Evolutionary conservation across 176 grass and related monocot species (phyloP).

Genomic region (Alopecurus myosuroides): DNA sequence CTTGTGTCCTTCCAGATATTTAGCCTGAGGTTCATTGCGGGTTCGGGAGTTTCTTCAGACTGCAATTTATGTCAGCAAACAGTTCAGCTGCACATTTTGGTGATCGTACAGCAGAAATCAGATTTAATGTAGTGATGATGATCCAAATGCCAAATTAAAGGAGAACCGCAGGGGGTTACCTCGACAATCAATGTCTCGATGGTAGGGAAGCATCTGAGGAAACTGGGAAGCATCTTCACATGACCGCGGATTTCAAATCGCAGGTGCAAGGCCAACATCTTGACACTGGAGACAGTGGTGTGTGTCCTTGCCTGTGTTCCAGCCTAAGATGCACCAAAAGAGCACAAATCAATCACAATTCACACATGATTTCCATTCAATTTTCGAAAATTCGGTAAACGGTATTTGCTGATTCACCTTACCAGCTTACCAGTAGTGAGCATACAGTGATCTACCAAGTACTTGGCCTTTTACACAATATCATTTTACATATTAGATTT

Average conservation of each 20-base stretch:
- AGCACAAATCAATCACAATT: not conserved
- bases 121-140: not conserved
- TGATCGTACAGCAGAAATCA: not conserved
- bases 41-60: not conserved
- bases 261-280: conserved; percentile 7
- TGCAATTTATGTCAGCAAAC: not conserved
- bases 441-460: not conserved
- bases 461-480: not conserved
- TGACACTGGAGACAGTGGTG: not conserved
- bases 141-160: not conserved
- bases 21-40: not conserved
- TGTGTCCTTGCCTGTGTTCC: not conserved
- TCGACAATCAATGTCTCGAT: conserved; percentile 5
- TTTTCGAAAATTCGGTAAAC: not conserved
- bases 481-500: not conserved
- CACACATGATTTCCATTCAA: not conserved
- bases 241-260: not conserved
- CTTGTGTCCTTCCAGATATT: not conserved
- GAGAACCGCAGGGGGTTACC: not conserved
- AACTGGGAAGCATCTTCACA: not conserved
- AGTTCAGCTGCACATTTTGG: not conserved
- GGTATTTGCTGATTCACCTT: not conserved
- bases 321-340: not conserved
- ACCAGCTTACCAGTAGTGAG: not conserved
- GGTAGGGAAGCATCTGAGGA: conserved; percentile 32